Base-by-base conservation (phyloP, 2,329 filamentous ascomycete genomes). In the Alternaria sp. region DNA sequence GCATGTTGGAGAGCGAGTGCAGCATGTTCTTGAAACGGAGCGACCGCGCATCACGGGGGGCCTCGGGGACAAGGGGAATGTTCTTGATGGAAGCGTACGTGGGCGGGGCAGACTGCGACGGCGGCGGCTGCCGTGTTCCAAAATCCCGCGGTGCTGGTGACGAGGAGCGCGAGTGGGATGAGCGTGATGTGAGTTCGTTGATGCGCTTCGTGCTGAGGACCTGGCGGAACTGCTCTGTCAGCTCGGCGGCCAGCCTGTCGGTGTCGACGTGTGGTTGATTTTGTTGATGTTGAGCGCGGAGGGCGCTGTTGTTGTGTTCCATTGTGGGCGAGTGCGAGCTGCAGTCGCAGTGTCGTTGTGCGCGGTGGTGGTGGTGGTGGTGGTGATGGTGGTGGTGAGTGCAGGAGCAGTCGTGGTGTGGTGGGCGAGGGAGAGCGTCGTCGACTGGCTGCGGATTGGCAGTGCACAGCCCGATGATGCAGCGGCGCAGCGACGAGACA, bases 191-290 rank as follows among this genome's bases (percentile, higher is more conserved):
- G 68, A 97, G 84, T 64, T 93, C 91, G 76, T 92, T 93, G 83
- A 97, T 88, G 77, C 93, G 87, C 82, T 91, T 93, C 57, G 91
- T 92, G 76, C 91, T 90, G 73, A 98, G 84, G 60, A 96, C 82
- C 65, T 93, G 90, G 76, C 96, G 92, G 77, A 97, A 97, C 73
- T 92, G 90, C 70, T 90, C 82, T 51, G 91, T 89, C 70, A 98
- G 82, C 59, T 93, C 91, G 70, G 87, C 85, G 26, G 93, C 92
- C 88, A 77, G 67, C 57, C 64, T 56, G 67, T 75, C 73, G 50
- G 67, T 59, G 66, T 76, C 72, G 44, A 48, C 62, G 67, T 62
- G 57, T 36, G 21, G 58, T 21, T 48, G 61, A 51, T 53, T 62
- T 54, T 24, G 58, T 21, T 48, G 61, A 51, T 53, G 63, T 54